Base-by-base conservation (phyloP, 169 alveolate species). In the Eimeria necatrix region DNA sequence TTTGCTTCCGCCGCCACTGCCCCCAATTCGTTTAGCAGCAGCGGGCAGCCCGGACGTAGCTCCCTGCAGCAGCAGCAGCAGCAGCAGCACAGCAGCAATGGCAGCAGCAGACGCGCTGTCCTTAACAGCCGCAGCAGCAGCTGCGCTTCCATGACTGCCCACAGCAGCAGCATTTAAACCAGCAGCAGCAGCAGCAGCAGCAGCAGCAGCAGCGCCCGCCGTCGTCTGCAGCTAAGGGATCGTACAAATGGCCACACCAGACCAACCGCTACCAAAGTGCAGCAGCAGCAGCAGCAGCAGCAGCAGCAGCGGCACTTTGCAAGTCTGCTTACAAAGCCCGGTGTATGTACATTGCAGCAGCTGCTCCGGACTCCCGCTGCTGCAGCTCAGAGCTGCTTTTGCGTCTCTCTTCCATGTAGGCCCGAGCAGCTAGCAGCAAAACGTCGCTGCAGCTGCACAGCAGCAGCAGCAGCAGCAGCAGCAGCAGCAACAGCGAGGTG, bases 11-110 rank as follows among this genome's bases (percentile, higher is more conserved):
- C 83, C 52, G 83, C 83, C 10, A 71, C 51, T 41, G 41, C 83
- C 53, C 83, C 83, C 83, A 71, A 26, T 16, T 71, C 83, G 49
- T 71, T 71, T 9, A 71, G 83, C 83, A 71, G 83, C 52, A 71
- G 41, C 46, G 83, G 51, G 41, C 83, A 71, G 24, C 83, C 41
- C 48, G 83, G 83, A n/a, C 83, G 83, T 26, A 71, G 49, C 83
- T 71, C 83, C 83, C 83, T 71, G 83, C 83, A 71, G 83, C 83
- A 71, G 83, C 83, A 71, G 26, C 20, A 64, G 83, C 2, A 71
- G 48, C 83, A 71, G 83, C 46, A 26, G 83, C 10, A 41, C 5
- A 10, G n/a, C n/a, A 61, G 12, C 74, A 61, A n/a, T 61, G 22
- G 74, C 8, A 61, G 74, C 74, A 61, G 74, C 74, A 61, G n/a